These are phyloP conservation scores for Hyaloscypha hepaticicola DNA, from an alignment of 495 filamentous ascomycete species.

Conservation along the genomic window DNA sequence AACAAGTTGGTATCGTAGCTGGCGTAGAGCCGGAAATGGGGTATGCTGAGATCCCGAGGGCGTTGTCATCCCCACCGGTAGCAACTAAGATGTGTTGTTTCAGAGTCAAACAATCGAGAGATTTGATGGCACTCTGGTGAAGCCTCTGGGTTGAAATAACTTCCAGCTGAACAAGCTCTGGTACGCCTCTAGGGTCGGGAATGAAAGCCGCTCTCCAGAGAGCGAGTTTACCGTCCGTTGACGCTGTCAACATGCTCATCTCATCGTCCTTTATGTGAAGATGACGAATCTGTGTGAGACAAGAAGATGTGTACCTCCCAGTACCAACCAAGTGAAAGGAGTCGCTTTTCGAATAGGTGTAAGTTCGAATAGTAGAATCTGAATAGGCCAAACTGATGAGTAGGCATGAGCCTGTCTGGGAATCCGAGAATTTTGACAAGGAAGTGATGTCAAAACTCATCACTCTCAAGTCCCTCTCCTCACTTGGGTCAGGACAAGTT, in stretches of 20 bases:
- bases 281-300: slow-evolving; percentile 67
- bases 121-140: slow-evolving; percentile 77
- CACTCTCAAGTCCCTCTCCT: slow-evolving; percentile 72
- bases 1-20: neutral
- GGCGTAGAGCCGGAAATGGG: neutral
- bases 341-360: slow-evolving; percentile 50
- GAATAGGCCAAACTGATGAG: slow-evolving; percentile 70
- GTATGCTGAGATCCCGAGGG: slow-evolving; percentile 54
- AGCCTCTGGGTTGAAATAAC: slow-evolving; percentile 40
- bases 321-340: slow-evolving; percentile 55
- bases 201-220: slow-evolving; percentile 33
- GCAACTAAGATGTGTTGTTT: slow-evolving; percentile 48
- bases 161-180: slow-evolving; percentile 19
- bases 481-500: slow-evolving; percentile 54
- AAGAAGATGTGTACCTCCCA: slow-evolving; percentile 73
- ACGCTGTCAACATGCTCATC: slow-evolving; percentile 49
- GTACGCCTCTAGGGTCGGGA: neutral
- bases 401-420: slow-evolving; percentile 40
- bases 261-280: neutral
- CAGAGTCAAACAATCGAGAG: slow-evolving; percentile 36
- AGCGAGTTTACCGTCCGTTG: slow-evolving; percentile 46
- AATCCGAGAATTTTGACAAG: neutral
- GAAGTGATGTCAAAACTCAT: slow-evolving; percentile 65
- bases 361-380: slow-evolving; percentile 72
- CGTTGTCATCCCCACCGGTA: slow-evolving; percentile 86